phyloP scores from a whole-genome alignment of 1,284 basidiomycete genomes.

The Leccinum angustisporum region DNA sequence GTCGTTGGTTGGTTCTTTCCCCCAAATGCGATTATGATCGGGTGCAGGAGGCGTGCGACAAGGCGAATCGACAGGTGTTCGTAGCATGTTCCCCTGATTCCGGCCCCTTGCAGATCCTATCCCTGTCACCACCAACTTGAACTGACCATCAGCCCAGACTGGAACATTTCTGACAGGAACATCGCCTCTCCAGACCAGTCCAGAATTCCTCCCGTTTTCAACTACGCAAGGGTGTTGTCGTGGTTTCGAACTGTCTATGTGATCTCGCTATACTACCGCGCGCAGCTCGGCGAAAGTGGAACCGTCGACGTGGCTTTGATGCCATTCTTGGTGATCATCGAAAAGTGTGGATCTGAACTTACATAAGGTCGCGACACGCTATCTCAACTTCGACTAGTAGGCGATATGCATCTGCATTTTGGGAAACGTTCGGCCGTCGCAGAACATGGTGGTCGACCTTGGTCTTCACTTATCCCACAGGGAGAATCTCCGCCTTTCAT shows the following conservation, averaged over 20 bases:
- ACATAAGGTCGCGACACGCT: too few relatives aligned
- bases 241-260: constrained; percentile 28
- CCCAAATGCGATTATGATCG: constrained; percentile 41
- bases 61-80: constrained; percentile 30
- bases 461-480: too few relatives aligned
- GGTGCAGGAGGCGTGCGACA: constrained; percentile 31
- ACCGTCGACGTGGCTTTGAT: constrained; percentile 5
- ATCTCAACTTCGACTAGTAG: too few relatives aligned
- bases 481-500: too few relatives aligned
- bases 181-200: constrained; percentile 21
- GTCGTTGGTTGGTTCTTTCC: constrained; percentile 41
- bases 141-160: constrained; percentile 19
- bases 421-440: too few relatives aligned
- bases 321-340: neutral
- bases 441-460: too few relatives aligned
- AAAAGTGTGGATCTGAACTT: too few relatives aligned
- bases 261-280: constrained; percentile 22
- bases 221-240: constrained; percentile 31
- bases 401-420: too few relatives aligned
- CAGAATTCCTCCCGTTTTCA: constrained; percentile 31
- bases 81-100: constrained; percentile 5
- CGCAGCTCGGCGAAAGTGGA: constrained; percentile 16
- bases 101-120: neutral
- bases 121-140: constrained; percentile 14
- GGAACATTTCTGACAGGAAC: constrained; percentile 3